These are phyloP conservation scores for Metschnikowia dekortorum DNA, from an alignment of 805 yeast genomes.

Conservation along the genomic window DNA sequence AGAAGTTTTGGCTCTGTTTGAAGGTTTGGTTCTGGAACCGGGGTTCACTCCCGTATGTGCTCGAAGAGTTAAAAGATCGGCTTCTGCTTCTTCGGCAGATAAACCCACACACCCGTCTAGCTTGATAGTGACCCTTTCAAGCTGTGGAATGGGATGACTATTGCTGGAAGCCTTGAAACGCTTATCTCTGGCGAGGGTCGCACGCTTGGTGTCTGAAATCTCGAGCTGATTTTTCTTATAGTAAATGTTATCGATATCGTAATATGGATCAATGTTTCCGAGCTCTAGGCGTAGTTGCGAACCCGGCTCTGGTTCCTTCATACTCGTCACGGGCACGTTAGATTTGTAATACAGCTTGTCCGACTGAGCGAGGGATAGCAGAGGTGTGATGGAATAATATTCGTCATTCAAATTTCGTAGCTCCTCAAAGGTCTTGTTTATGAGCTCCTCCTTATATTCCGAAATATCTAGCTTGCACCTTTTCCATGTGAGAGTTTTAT, in stretches of 20 bases:
- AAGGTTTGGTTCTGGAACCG: neutral
- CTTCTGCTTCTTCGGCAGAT: conserved; percentile 11
- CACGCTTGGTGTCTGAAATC: conserved; percentile 25
- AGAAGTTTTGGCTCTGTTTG: neutral
- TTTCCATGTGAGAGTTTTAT: conserved; percentile 32
- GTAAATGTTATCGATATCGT: conserved; percentile 21
- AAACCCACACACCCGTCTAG: conserved; percentile 15
- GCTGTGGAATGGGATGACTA: conserved; percentile 14
- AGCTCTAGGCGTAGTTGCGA: conserved; percentile 8
- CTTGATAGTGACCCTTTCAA: conserved; percentile 9
- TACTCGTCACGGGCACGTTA: conserved; percentile 15
- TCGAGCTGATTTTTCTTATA: conserved; percentile 29
- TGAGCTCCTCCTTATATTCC: conserved; percentile 22
- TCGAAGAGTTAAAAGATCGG: conserved; percentile 11
- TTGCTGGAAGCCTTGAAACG: conserved; percentile 7
- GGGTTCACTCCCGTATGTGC: neutral
- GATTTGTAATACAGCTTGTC: conserved; percentile 26
- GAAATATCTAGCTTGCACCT: conserved; percentile 25
- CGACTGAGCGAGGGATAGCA: conserved; percentile 6
- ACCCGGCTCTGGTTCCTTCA: conserved; percentile 10
- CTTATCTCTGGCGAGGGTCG: conserved; percentile 3
- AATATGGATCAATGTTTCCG: conserved; percentile 18
- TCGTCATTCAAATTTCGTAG: conserved; percentile 27
- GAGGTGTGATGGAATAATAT: conserved; percentile 22
- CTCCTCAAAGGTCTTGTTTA: conserved; percentile 23